Percentiles rank a stretch among this genome's conserved stretches.
These are phyloP conservation scores for Pseudozyma tsukubaensis DNA, from an alignment of 1,284 basidiomycete genomes.

Conservation along the genomic window DNA sequence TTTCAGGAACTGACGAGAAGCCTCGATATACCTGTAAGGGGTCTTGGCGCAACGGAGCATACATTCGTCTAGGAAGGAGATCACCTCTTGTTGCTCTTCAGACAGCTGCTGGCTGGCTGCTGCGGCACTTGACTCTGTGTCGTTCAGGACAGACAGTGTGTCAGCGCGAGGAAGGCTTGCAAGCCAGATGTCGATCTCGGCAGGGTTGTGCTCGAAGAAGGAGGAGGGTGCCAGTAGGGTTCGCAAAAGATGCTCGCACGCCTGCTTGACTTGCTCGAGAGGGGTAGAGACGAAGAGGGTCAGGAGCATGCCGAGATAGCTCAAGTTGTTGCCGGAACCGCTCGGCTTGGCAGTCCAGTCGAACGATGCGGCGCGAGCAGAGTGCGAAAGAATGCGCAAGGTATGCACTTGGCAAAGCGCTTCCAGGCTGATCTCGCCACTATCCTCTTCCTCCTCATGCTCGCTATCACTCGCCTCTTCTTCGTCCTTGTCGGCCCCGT, in stretches of 20 bases:
- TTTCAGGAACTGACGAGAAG: conserved; percentile 69
- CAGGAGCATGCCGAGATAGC: conserved; percentile 55
- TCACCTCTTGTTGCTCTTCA: conserved; percentile 74
- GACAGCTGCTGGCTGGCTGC: conserved; percentile 6
- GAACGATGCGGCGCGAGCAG: conserved; percentile 70
- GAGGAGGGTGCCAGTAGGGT: conserved; percentile 75
- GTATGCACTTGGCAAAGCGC: conserved; percentile 81
- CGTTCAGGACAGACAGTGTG: conserved; percentile 1
- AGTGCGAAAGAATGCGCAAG: conserved; percentile 71
- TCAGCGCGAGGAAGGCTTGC: conserved; percentile 72
- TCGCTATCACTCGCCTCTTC: conserved; percentile 60
- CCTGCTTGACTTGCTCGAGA: conserved; percentile 33
- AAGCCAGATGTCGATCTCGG: conserved; percentile 83
- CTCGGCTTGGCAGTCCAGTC: conserved; percentile 74
- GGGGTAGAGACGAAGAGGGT: conserved; percentile 37
- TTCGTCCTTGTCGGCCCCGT: background rate
- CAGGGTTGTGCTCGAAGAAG: conserved; percentile 82
- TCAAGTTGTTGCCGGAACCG: conserved; percentile 71
- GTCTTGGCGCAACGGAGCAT: conserved; percentile 84
- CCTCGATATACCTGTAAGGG: conserved; percentile 88
- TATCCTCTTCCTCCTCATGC: conserved; percentile 60
- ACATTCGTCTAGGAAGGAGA: conserved; percentile 86
- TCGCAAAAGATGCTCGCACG: conserved; percentile 42
- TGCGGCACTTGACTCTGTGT: background rate
- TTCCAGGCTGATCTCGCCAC: conserved; percentile 73